A percentile compares a stretch with the other conserved stretches of the same genome.
Evolutionary conservation across 1,284 basidiomycete species (phyloP).

Genomic region (Malassezia arunalokei): DNA sequence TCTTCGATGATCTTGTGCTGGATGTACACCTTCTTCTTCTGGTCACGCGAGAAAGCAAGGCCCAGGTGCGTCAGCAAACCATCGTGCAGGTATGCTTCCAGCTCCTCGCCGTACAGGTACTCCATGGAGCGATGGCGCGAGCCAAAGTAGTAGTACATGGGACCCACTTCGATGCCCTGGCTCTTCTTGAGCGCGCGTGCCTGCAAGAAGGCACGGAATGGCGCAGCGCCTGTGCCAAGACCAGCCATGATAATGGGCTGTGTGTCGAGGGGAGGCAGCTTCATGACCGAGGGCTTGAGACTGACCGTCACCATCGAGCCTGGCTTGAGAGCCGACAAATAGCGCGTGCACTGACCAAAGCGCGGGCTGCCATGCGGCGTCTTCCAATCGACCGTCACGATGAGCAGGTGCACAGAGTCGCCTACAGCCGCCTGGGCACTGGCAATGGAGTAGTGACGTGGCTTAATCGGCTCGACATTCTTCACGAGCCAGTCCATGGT

Average conservation of each 20-base stretch:
- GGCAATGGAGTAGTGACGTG: conserved; percentile 95
- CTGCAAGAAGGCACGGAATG: conserved; percentile 96
- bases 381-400: conserved; percentile 91
- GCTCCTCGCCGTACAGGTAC: conserved; percentile 87
- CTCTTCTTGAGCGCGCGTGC: conserved; percentile 71
- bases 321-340: conserved; percentile 67
- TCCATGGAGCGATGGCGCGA: conserved; percentile 87
- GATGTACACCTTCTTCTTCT: conserved; percentile 82
- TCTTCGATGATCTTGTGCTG: conserved; percentile 96
- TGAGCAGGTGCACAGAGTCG: conserved; percentile 78
- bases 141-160: conserved; percentile 94
- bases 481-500: conserved; percentile 65
- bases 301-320: conserved; percentile 94
- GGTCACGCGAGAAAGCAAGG: conserved; percentile 91
- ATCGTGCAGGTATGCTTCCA: conserved; percentile 59
- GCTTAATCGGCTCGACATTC: conserved; percentile 66
- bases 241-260: conserved; percentile 98
- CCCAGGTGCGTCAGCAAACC: conserved; percentile 76
- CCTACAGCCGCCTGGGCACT: conserved; percentile 88
- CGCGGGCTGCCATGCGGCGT: conserved; percentile 65
- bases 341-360: conserved; percentile 92
- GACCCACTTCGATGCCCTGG: conserved; percentile 69
- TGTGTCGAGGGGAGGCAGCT: conserved; percentile 70
- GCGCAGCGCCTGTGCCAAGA: conserved; percentile 90
- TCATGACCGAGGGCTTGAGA: conserved; percentile 98